Evolutionary conservation across 768 basidiomycete species (phyloP), one percentile per base, ranked within the genome.

Genomic region (Tylopilus subfusipes): DNA sequence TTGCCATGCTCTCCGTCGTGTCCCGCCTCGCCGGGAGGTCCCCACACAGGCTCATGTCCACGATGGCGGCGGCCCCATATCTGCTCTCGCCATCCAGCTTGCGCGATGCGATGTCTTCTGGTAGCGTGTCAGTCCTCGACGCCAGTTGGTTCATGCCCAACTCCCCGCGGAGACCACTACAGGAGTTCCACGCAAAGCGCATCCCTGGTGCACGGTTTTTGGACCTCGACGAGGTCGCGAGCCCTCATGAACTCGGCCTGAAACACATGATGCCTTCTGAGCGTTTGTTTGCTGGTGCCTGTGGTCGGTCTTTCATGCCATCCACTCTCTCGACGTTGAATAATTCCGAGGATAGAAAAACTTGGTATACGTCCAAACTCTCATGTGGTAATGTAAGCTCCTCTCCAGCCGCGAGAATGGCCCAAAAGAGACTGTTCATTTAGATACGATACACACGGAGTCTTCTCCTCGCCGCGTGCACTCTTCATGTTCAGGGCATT

Each of bases 111-210:
- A 56, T 68, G 11, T 64, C 75, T 27, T 64, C 72, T 3, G 66
- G 73, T 10, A 55, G 30, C 49, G 59, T 55, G 54, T 71, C 44
- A 69, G 69, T 87, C 59, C 75, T 86, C 31, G 96, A 98, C 65
- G 84, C 85, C 22, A 85, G 83, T 47, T 98, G 95, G 96, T 87
- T 90, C 69, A 97, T 98, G 96, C 96, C 95, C 48, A 89, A 85
- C 69, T 81, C 86, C 31, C 76, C 84, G 2, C 82, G 94, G 52
- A 83, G 82, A 48, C 78, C 88, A 2, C 69, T 70, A n/a, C 70
- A 81, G 29, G 94, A 96, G 70, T 95, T 84, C 59, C 66, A 76
- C 21, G 68, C 73, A 25, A 84, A 81, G 57, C 80, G 86, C 31
- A 80, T 97, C 31, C 88, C 88, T 5, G 77, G 79, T 12, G 84